Evolutionary conservation across 805 yeast genomes (phyloP).

Genomic region (Cyberlindnera sargentensis): DNA sequence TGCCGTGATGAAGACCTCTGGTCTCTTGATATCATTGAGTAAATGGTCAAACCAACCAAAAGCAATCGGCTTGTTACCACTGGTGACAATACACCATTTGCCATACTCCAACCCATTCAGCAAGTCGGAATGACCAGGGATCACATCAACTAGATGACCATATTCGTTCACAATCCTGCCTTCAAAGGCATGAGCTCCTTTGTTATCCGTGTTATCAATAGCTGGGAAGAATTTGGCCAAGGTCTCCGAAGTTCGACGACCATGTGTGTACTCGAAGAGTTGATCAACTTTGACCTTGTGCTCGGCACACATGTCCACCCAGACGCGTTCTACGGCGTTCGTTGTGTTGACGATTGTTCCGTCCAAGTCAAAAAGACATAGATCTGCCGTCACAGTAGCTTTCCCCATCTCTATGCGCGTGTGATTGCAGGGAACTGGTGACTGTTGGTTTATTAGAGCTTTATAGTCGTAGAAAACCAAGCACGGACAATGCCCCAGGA

Average conservation of each 20-base stretch:
- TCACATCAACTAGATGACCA: slow-evolving; percentile 67
- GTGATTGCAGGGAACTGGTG: not conserved
- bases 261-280: slow-evolving; percentile 40
- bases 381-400: slow-evolving; percentile 14
- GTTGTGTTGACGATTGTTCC: slow-evolving; percentile 84
- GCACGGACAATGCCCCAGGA: too few relatives aligned
- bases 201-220: slow-evolving; percentile 59
- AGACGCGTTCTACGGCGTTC: slow-evolving; percentile 73
- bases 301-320: slow-evolving; percentile 69
- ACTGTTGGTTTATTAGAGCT: not conserved
- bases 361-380: slow-evolving; percentile 68
- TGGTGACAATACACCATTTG: slow-evolving; percentile 77
- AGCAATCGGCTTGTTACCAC: slow-evolving; percentile 75
- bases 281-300: slow-evolving; percentile 57
- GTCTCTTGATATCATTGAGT: slow-evolving; percentile 52
- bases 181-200: slow-evolving; percentile 50
- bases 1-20: slow-evolving; percentile 76
- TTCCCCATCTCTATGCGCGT: slow-evolving; percentile 11
- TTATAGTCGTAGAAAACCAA: not conserved
- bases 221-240: slow-evolving; percentile 70
- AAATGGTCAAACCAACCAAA: slow-evolving; percentile 60
- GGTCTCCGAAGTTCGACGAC: slow-evolving; percentile 77
- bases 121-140: slow-evolving; percentile 67
- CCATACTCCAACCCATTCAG: slow-evolving; percentile 49
- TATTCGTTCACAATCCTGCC: slow-evolving; percentile 62